These are phyloP conservation scores for Scutellaria baicalensis DNA, from an alignment of 257 asterid genomes.

Conservation along the genomic window DNA sequence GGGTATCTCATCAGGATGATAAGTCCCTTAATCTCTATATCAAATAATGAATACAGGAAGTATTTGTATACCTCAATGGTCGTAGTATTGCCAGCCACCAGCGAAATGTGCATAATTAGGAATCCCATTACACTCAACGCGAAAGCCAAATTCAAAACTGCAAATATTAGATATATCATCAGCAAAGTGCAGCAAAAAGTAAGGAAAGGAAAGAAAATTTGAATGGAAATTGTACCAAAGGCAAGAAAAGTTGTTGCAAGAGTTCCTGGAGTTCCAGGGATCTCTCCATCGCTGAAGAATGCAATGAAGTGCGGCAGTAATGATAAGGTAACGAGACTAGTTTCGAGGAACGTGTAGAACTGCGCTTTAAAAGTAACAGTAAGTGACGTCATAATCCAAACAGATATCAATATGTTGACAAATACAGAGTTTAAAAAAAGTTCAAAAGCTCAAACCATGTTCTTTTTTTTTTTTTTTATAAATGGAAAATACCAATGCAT, in stretches of 20 bases:
- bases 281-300: conserved; percentile 90
- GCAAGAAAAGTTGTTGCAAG: conserved; percentile 97
- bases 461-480: not conserved
- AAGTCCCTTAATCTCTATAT: not conserved
- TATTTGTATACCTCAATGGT: conserved; percentile 78
- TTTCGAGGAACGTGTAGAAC: conserved; percentile 95
- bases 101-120: conserved; percentile 88
- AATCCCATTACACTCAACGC: conserved; percentile 95
- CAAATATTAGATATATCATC: conserved; percentile 13
- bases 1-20: not conserved
- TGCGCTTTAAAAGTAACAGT: conserved; percentile 33
- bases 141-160: conserved; percentile 93
- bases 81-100: conserved; percentile 87
- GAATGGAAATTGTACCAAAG: conserved; percentile 36
- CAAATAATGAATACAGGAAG: conserved; percentile 7
- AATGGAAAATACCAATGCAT: not conserved
- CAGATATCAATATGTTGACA: not conserved
- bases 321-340: conserved; percentile 69
- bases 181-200: conserved; percentile 1
- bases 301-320: conserved; percentile 78
- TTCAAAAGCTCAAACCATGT: not conserved
- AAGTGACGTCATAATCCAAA: not conserved
- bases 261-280: conserved; percentile 89
- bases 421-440: not conserved
- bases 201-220: not conserved